Base-by-base conservation (phyloP, 78 protist species). In the Bigelowiella natans region DNA sequence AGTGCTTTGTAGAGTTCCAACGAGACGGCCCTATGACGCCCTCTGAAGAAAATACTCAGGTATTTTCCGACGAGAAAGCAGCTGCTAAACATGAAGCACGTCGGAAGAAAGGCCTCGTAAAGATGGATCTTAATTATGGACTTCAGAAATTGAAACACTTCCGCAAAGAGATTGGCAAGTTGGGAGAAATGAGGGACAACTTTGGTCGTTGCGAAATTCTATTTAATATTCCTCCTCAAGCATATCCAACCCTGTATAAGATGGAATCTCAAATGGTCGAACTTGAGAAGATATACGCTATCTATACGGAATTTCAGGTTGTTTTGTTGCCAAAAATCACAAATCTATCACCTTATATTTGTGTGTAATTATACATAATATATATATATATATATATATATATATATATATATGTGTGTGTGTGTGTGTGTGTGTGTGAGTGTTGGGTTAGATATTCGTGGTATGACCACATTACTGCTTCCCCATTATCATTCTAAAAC, bases 171-270 rank as follows among this genome's bases (percentile, higher is more conserved):
- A 63, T 95, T 38, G 82, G 0, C 18, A 86, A 37, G 38, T 0
- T 0, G 11, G 1, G 0, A 31, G 1, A 36, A 83, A 29, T 0
- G 36, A 64, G 95, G 36, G 96, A 92, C 37, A 86, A 73, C 88
- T 90, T 95, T 18, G 91, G 40, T 7, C 31, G 18, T 0, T 94
- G 96, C 2, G 93, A 94, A 93, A 91, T 88, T 88, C 92, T 96
- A 36, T 95, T 96, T 64, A 88, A 85, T 82, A 92, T 95, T 7
- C 93, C 95, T 36, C 39, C 93, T 39, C 92, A 88, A 39, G 0
- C 37, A 40, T 94, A 93, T 82, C 94, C 95, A 31, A 90, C 40
- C 63, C 88, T 94, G 37, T 0, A 28, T 29, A 86, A 64, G 26
- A 7, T 95, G 88, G 94, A 94, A 89, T 1, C 0, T 2, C 1